Percentiles rank a stretch among this genome's conserved stretches.
Evolutionary conservation across 129 eudicot species (phyloP).

Genomic region (Arctium lappa): DNA sequence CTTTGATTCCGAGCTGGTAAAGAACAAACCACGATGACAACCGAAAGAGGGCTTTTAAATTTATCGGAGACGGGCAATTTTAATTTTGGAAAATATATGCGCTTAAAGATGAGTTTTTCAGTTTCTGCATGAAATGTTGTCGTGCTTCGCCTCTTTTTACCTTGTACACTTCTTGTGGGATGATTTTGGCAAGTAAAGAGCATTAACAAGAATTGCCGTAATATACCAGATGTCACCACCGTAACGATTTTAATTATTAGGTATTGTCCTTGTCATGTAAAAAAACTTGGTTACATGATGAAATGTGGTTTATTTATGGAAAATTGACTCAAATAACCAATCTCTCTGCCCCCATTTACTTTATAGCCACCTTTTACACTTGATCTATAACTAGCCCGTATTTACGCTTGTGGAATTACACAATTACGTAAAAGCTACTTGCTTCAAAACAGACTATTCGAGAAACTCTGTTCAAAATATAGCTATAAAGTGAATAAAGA

Average conservation of each 20-base stretch:
- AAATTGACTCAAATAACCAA: too few species aligned
- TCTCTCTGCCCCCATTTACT: too few species aligned
- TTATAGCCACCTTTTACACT: too few species aligned
- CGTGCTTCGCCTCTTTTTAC: not conserved
- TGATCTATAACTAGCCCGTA: too few species aligned
- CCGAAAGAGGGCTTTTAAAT: not conserved
- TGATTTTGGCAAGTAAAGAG: not conserved
- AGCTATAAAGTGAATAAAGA: too few species aligned
- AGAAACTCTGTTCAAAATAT: too few species aligned
- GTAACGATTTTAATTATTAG: not conserved
- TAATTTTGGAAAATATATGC: not conserved
- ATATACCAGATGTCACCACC: not conserved
- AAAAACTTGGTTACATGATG: too few species aligned
- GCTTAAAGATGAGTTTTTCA: not conserved
- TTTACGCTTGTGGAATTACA: too few species aligned
- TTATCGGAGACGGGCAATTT: not conserved
- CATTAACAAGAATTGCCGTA: not conserved
- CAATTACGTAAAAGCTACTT: too few species aligned
- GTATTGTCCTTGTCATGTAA: not conserved
- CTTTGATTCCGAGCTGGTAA: not conserved
- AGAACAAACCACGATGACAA: not conserved
- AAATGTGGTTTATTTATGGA: too few species aligned
- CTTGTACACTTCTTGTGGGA: not conserved
- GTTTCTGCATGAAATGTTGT: not conserved
- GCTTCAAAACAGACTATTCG: too few species aligned